Evolutionary conservation across 2,329 filamentous ascomycete genomes (phyloP).

Genomic region (Phialophora tarda): DNA sequence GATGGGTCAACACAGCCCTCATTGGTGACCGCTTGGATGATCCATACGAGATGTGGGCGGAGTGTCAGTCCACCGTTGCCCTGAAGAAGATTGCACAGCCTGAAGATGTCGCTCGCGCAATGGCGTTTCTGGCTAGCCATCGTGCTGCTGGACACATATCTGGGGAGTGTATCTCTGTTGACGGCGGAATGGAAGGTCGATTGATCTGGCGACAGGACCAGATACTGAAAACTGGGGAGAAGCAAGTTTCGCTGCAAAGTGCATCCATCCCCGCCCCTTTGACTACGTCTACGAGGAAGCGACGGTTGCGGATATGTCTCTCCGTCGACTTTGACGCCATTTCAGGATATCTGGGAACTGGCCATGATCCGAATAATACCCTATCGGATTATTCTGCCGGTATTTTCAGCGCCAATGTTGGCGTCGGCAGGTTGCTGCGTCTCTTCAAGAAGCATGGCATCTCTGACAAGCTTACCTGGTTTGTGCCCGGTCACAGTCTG

Average conservation of each 20-base stretch:
- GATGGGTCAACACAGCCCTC: slow-evolving; percentile 55
- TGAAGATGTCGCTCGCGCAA: slow-evolving; percentile 56
- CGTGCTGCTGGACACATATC: slow-evolving; percentile 60
- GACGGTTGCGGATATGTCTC: slow-evolving; percentile 42
- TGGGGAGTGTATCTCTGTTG: slow-evolving; percentile 59
- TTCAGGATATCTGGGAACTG: slow-evolving; percentile 65
- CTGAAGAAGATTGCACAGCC: slow-evolving; percentile 56
- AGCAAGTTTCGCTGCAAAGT: slow-evolving; percentile 2
- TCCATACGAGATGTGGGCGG: slow-evolving; percentile 56
- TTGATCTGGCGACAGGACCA: slow-evolving; percentile 57
- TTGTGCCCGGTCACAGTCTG: slow-evolving; percentile 64
- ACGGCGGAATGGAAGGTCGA: slow-evolving; percentile 59
- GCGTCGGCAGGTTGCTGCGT: slow-evolving; percentile 60
- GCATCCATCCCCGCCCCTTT: slow-evolving; percentile 18
- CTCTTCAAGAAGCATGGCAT: slow-evolving; percentile 60
- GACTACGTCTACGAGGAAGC: slow-evolving; percentile 22
- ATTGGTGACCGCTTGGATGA: slow-evolving; percentile 59
- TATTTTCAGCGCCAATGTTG: slow-evolving; percentile 63
- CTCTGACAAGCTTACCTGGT: slow-evolving; percentile 63
- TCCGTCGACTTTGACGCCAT: slow-evolving; percentile 64
- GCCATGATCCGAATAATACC: slow-evolving; percentile 58
- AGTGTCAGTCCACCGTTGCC: slow-evolving; percentile 58
- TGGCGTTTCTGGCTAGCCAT: slow-evolving; percentile 58
- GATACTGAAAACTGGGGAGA: slow-evolving; percentile 31
- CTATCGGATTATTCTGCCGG: slow-evolving; percentile 63